Base-by-base conservation (phyloP, 306 rosid genomes). In the Quercus berberidifolia region DNA sequence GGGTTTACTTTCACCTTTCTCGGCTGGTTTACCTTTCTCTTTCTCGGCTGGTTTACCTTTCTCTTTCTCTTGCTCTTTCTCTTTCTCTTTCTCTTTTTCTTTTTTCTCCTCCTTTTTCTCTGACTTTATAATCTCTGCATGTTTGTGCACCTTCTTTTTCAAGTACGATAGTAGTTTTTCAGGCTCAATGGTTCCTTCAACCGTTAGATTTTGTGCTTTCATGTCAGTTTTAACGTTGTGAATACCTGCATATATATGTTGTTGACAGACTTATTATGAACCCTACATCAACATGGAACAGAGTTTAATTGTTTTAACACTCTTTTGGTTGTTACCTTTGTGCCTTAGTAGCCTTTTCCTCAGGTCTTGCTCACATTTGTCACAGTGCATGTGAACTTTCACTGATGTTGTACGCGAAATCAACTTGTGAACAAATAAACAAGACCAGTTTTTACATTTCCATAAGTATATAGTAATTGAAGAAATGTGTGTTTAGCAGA, bases 311-410 rank as follows among this genome's bases (percentile, higher is more conserved):
- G 10, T 54, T 25, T 69, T 3, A 31, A 4, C n/a, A 46, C 23
- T 38, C 6, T 18, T 11, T 49, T 49, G 54, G 11, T 55, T 57
- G 9, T 35, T 79, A 91, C 93, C 98, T 87, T 78, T 92, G 83
- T 87, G 90, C 87, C 43, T 85, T 21, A 94, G 35, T 82, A 94
- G 74, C 79, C 30, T 92, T 10, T 26, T 79, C 75, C 78, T 81
- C 69, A 94, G 86, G 83, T 94, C 98, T 75, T 86, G 83, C 85
- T 88, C 97, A 73, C 98, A 94, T 86, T 94, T 84, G 72, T 80
- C 75, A 75, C 97, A 94, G 72, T 94, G 99, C 93, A 94, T 86
- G 84, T 86, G 74, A 79, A 89, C 90, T 86, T 92, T 94, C 86
- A 71, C 89, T 23, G 75, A 17, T 71, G 82, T 87, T 55, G 87